Conservation (phyloP, 2,329 filamentous ascomycete species). For the Amphichorda felina region DNA sequence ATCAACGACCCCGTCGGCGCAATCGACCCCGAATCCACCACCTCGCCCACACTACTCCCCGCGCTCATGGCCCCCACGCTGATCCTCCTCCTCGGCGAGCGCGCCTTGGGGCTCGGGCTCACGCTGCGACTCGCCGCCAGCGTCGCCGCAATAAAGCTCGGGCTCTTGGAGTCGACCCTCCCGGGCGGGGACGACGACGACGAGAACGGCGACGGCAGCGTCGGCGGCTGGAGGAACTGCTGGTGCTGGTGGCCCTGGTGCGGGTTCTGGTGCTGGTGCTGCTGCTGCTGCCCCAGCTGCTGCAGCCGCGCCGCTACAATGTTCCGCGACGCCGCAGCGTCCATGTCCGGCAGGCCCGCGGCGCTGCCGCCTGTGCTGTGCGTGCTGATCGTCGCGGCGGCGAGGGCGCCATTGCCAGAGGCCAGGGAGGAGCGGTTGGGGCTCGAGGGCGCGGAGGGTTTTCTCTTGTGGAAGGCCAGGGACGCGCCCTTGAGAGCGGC, state of each 20-base stretch:
- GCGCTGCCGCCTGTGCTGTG: conserved; percentile 26
- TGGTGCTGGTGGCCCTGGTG: neutral
- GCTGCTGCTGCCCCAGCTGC: conserved; percentile 7
- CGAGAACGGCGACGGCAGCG: too few relatives aligned
- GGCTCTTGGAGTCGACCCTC: conserved; percentile 34
- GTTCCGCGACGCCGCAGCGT: conserved; percentile 8
- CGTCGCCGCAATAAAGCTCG: conserved; percentile 45
- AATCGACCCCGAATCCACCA: conserved; percentile 42
- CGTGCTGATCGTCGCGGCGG: conserved; percentile 27
- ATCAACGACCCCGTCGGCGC: conserved; percentile 53
- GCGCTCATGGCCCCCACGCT: conserved; percentile 17
- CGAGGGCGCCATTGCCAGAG: conserved; percentile 25
- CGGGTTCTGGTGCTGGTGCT: neutral
- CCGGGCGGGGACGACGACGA: too few relatives aligned
- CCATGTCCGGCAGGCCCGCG: conserved; percentile 6
- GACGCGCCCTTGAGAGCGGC: conserved; percentile 38
- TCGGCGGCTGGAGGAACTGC: neutral
- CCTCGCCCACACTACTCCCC: conserved; percentile 10
- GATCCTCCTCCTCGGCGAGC: conserved; percentile 14
- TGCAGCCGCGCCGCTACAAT: conserved; percentile 11
- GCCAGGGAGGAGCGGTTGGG: conserved; percentile 7
- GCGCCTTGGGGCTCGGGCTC: conserved; percentile 20
- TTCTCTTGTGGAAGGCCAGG: conserved; percentile 37
- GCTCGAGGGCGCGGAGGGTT: conserved; percentile 10
- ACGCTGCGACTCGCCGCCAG: conserved; percentile 42